Base-by-base conservation (phyloP, 345 rosid species). In the Eutrema heterophyllum region DNA sequence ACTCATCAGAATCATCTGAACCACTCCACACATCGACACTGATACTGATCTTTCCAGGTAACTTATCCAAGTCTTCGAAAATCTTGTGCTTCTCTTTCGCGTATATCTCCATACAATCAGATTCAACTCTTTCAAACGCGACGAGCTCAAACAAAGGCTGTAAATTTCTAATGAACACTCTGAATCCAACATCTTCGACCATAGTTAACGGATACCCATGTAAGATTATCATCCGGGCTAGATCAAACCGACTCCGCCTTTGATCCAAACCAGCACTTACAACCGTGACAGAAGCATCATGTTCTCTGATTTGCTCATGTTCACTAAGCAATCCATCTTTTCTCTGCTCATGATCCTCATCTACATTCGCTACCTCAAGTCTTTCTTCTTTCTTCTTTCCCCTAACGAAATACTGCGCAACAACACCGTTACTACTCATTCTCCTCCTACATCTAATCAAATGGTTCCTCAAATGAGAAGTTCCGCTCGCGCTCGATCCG, bases 401-500 rank as follows among this genome's bases (percentile, higher is more conserved):
- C 67, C 78, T 86, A 30, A 74, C 67, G 2, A 85, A 43, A 74
- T 69, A 72, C 64, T 50, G 75, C 5, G 72, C 77, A 26, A 81
- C 65, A 16, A 83, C 46, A 15, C 85, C 87, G 51, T 85, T 85
- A 68, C 57, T 65, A 11, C 59, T 45, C 63, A 77, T 80, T 74
- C 67, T 74, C 67, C 85, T 86, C 67, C 84, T 85, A 78, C 96
- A 91, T 83, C 96, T 83, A 69, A 85, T 84, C 78, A 91, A 80
- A 75, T 89, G 97, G 69, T 89, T 91, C 80, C 96, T 81, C 73
- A 91, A 72, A 79, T 91, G 97, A 5, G 97, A 91, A 2, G 97
- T 89, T 14, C 96, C 97, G 29, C 97, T 89, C 10, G 90, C 80
- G 57, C 96, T 89, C 1, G 97, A 91, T 36, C 93, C 96, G 53